phyloP scores from a whole-genome alignment of 2,329 filamentous ascomycete species.

The Fusarium napiforme region DNA sequence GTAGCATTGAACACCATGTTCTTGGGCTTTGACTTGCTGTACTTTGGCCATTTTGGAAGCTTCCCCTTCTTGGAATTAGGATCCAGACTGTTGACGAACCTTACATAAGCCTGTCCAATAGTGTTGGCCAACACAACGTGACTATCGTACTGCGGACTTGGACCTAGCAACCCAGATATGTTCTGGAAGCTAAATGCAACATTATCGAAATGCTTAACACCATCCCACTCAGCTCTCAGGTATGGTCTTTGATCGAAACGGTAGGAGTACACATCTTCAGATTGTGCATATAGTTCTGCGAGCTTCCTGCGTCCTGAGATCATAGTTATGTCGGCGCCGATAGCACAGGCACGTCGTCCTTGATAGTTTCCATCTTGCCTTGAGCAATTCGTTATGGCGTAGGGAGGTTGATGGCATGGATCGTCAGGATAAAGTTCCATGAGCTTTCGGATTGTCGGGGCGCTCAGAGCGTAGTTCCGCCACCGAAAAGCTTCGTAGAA shows the following conservation, averaged over 20 bases:
- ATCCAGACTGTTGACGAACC: slow-evolving; percentile 56
- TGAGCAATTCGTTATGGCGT: slow-evolving; percentile 38
- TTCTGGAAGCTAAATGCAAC: slow-evolving; percentile 64
- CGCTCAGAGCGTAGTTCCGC: slow-evolving; percentile 58
- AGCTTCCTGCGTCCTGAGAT: slow-evolving; percentile 58
- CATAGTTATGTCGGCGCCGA: slow-evolving; percentile 62
- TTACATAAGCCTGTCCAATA: slow-evolving; percentile 56
- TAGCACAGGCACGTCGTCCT: slow-evolving; percentile 58
- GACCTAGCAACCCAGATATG: slow-evolving; percentile 58
- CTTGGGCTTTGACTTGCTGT: slow-evolving; percentile 50
- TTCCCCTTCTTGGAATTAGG: slow-evolving; percentile 51
- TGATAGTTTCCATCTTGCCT: slow-evolving; percentile 44
- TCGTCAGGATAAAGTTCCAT: slow-evolving; percentile 61
- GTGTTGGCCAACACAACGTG: slow-evolving; percentile 49
- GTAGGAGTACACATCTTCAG: slow-evolving; percentile 57
- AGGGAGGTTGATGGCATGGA: slow-evolving; percentile 58
- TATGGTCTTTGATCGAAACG: slow-evolving; percentile 61
- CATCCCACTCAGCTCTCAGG: slow-evolving; percentile 53
- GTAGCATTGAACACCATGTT: slow-evolving; percentile 61
- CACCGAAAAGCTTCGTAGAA: slow-evolving; percentile 50
- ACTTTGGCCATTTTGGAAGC: slow-evolving; percentile 56
- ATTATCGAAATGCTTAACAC: slow-evolving; percentile 60
- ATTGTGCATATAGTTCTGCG: slow-evolving; percentile 54
- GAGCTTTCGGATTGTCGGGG: slow-evolving; percentile 55
- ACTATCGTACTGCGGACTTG: slow-evolving; percentile 55